Percentiles rank a stretch among this genome's conserved stretches.
phyloP scores from a whole-genome alignment of 1,284 basidiomycete genomes.

The Coriolopsis trogii region DNA sequence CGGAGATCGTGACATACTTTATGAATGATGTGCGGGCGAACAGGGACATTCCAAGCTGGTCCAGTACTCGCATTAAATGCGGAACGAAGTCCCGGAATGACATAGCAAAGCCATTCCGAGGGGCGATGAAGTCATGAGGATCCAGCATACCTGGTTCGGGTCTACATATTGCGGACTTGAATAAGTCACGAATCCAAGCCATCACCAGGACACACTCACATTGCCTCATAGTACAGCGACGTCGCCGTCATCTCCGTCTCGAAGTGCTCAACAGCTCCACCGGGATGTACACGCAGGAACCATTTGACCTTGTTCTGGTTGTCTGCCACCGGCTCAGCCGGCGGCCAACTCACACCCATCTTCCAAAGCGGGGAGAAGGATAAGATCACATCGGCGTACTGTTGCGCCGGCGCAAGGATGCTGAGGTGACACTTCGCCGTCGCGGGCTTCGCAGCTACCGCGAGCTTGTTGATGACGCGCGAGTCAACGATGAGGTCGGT shows the following conservation, averaged over 20 bases:
- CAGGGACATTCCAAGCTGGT: slow-evolving; percentile 77
- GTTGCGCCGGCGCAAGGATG: slow-evolving; percentile 66
- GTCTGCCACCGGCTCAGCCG: slow-evolving; percentile 61
- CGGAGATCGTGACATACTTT: slow-evolving; percentile 49
- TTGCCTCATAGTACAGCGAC: slow-evolving; percentile 77
- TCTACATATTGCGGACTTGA: slow-evolving; percentile 38
- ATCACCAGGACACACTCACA: slow-evolving; percentile 47
- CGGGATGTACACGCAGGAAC: slow-evolving; percentile 76
- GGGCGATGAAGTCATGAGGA: slow-evolving; percentile 72
- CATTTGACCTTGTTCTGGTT: slow-evolving; percentile 68
- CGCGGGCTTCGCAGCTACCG: slow-evolving; percentile 68
- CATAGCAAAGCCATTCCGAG: slow-evolving; percentile 81
- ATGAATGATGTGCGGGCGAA: slow-evolving; percentile 79
- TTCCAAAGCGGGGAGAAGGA: slow-evolving; percentile 72
- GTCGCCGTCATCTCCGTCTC: slow-evolving; percentile 75
- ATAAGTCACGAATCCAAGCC: neutral
- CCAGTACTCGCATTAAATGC: slow-evolving; percentile 75
- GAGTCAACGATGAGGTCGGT: slow-evolving; percentile 75
- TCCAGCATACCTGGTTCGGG: slow-evolving; percentile 75
- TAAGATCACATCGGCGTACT: slow-evolving; percentile 77
- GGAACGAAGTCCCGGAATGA: slow-evolving; percentile 75
- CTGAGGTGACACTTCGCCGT: slow-evolving; percentile 75
- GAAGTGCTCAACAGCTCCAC: slow-evolving; percentile 80
- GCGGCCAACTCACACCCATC: slow-evolving; percentile 73
- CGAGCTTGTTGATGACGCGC: slow-evolving; percentile 71